A percentile compares a stretch with the other conserved stretches of the same genome.
Conservation (phyloP, 2,329 filamentous ascomycete genomes). For the Dactylonectria estremocensis region DNA sequence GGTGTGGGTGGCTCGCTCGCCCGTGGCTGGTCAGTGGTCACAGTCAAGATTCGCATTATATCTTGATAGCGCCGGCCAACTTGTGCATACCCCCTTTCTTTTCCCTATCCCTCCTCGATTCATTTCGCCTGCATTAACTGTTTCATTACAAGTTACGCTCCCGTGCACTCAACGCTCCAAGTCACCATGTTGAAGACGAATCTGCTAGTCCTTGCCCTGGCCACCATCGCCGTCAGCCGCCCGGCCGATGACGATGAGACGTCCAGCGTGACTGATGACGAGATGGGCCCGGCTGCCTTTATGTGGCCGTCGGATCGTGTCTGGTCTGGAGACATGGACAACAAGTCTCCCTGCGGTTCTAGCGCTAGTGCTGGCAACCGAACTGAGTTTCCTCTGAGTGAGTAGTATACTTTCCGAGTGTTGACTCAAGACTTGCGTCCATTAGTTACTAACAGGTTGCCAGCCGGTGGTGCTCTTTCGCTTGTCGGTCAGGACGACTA, state of each 20-base stretch:
- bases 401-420: slow-evolving; percentile 27
- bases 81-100: slow-evolving; percentile 7
- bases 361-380: slow-evolving; percentile 62
- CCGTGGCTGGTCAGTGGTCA: not conserved
- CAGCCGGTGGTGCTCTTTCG: slow-evolving; percentile 69
- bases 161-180: too few relatives aligned
- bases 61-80: slow-evolving; percentile 25
- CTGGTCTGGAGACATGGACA: slow-evolving; percentile 70
- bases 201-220: slow-evolving; percentile 30
- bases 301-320: slow-evolving; percentile 72
- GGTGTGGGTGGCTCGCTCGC: not conserved
- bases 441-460: not conserved
- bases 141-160: not conserved
- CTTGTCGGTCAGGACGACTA: slow-evolving; percentile 72
- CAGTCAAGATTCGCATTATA: slow-evolving; percentile 27
- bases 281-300: slow-evolving; percentile 71
- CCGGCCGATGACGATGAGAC: slow-evolving; percentile 32
- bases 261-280: slow-evolving; percentile 39
- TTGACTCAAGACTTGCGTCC: too few relatives aligned
- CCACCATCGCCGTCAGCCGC: slow-evolving; percentile 25
- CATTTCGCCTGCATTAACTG: slow-evolving; percentile 1
- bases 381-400: slow-evolving; percentile 70
- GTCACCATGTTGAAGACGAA: slow-evolving; percentile 30
- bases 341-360: slow-evolving; percentile 71
- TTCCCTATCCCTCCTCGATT: not conserved